Evolutionary conservation across 352 stramenopile species (phyloP).

Genomic region (Phytopythium cucurbitacearum): DNA sequence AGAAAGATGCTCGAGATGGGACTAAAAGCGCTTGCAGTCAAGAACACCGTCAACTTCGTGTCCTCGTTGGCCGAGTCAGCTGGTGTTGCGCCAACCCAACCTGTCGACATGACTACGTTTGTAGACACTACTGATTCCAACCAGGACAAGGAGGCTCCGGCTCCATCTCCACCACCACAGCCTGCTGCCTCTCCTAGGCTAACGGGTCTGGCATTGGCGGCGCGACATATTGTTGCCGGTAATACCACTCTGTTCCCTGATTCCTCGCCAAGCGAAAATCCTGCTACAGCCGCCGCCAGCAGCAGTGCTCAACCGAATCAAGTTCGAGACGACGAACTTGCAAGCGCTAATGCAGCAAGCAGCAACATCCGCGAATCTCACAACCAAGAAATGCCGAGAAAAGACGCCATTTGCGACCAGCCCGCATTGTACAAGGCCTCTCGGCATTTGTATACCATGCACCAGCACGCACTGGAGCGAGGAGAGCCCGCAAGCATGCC

Average conservation of each 20-base stretch:
- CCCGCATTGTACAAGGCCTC: constrained; percentile 27
- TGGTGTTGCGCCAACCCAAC: constrained; percentile 1
- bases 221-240: constrained; percentile 1
- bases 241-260: not conserved
- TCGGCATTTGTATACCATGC: constrained; percentile 25
- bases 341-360: not conserved
- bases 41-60: constrained; percentile 44
- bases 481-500: constrained; percentile 13
- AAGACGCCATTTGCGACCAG: constrained; percentile 31
- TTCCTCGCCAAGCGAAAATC: not conserved
- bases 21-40: constrained; percentile 33
- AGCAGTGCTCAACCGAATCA: not conserved
- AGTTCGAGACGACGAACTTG: not conserved
- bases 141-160: not conserved
- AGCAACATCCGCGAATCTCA: no score
- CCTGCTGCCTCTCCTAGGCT: not conserved
- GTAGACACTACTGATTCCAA: no score
- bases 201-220: constrained; percentile 1
- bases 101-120: no score
- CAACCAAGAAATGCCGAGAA: constrained; percentile 10
- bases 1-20: constrained; percentile 21
- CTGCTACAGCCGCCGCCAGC: no score
- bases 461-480: constrained; percentile 19
- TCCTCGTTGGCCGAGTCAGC: constrained; percentile 17
- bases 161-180: not conserved